Base-by-base conservation (phyloP, 2,329 filamentous ascomycete species). In the Simplicillium aogashimaense region DNA sequence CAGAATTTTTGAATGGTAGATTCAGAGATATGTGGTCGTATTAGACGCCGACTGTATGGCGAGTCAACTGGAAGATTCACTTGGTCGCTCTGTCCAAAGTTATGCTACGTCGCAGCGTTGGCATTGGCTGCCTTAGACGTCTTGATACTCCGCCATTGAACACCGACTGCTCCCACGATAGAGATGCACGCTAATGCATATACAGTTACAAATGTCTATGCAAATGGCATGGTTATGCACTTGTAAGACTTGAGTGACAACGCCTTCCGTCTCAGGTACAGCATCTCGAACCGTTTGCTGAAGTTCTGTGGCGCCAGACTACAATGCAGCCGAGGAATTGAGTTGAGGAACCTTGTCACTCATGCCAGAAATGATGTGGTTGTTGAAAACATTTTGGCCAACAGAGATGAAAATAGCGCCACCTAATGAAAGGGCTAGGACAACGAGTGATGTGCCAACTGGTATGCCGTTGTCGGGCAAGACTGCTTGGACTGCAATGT, bases 401-500 rank as follows among this genome's bases (percentile, higher is more conserved):
- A 69, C 59, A 0, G 60, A 59, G 31, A 64, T 51, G 43, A 67
- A 67, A 29, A 70, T 54, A 35, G 66, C 57, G 11, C 65, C 66
- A 36, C 62, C 63, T 12, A 35, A 15, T 10, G 33, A 35, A 9
- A n/a, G 33, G 4, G 33, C 33, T 2, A 35, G 33, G 12, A 35
- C 16, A 11, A 35, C 33, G 15, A 35, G 33, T 6, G 20, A 25
- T 25, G 20, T 25, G 9, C 20, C 20, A 9, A 25, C 9, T 9
- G 20, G 9, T 5, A 25, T 9, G 20, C 9, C 20, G 5, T 25
- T 20, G 16, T 10, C 14, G 5, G 15, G 5, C 7, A 67, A 52
- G 1, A 66, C 63, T 2, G 63, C 58, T 45, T 67, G 64, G 0
- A 58, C 61, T 1, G 59, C 63, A 20, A 66, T 60, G n/a, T 63